phyloP scores from a whole-genome alignment of 164 flowering plant genomes.

The Macadamia integrifolia region DNA sequence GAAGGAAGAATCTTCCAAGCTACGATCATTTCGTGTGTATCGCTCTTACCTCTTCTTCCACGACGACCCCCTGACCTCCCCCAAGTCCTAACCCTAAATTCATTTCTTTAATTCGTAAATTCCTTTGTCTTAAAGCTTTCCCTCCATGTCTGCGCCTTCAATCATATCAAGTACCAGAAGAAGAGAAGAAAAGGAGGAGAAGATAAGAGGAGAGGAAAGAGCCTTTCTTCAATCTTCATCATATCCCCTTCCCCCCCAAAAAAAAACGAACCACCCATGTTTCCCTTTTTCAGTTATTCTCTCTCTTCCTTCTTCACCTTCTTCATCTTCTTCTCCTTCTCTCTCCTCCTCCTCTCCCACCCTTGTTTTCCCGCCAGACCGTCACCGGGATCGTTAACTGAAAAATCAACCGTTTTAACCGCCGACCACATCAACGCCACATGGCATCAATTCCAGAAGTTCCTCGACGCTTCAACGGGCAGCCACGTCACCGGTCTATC shows the following conservation, averaged over 20 bases:
- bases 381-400: slow-evolving; percentile 1
- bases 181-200: too few relatives aligned
- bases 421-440: slow-evolving; percentile 6
- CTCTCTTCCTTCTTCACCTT: not conserved
- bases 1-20: slow-evolving; percentile 11
- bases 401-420: not conserved
- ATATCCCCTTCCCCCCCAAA: not conserved
- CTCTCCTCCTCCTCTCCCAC: slow-evolving; percentile 11
- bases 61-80: too few relatives aligned
- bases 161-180: too few relatives aligned
- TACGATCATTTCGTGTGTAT: slow-evolving; percentile 9
- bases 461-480: slow-evolving; percentile 33
- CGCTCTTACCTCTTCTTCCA: not conserved
- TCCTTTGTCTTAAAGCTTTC: slow-evolving; percentile 14
- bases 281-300: slow-evolving; percentile 9
- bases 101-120: too few relatives aligned
- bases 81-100: too few relatives aligned
- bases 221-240: too few relatives aligned
- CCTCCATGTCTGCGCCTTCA: slow-evolving; percentile 4
- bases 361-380: slow-evolving; percentile 17
- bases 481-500: slow-evolving; percentile 35
- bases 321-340: slow-evolving; percentile 3
- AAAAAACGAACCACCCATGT: slow-evolving; percentile 14
- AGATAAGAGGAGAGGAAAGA: too few relatives aligned
- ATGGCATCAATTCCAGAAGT: slow-evolving; percentile 30